These are phyloP conservation scores for Trichothecium roseum DNA, from an alignment of 2,329 filamentous ascomycete species.

Conservation along the genomic window DNA sequence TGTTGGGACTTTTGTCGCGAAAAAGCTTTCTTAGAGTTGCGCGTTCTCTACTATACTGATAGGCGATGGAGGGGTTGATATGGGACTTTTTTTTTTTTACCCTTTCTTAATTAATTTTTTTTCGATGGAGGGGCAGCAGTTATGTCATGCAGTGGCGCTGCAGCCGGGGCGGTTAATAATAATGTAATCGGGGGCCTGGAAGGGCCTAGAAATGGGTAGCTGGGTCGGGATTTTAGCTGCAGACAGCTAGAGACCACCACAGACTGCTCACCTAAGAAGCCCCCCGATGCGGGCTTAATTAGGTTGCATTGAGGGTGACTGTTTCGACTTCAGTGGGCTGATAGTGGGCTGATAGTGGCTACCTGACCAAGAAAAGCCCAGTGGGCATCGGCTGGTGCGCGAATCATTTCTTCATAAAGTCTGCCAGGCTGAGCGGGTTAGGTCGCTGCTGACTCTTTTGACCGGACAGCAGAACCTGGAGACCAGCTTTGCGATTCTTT, in stretches of 20 bases:
- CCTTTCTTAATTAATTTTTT: too few species aligned
- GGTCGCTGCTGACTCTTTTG: conserved; percentile 34
- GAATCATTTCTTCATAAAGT: conserved; percentile 36
- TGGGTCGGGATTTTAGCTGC: not conserved
- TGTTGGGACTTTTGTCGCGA: conserved; percentile 7
- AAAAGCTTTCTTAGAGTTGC: not conserved
- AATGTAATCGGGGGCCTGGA: not conserved
- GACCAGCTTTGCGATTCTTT: conserved; percentile 52
- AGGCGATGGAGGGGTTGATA: conserved; percentile 15
- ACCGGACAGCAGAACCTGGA: conserved; percentile 52
- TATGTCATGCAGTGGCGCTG: conserved; percentile 1
- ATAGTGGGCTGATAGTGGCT: not conserved
- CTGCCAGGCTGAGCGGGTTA: conserved; percentile 38
- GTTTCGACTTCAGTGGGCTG: not conserved
- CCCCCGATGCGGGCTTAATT: too few species aligned
- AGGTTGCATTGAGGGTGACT: too few species aligned
- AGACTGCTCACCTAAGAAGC: too few species aligned
- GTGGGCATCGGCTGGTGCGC: too few species aligned
- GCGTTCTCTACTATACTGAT: conserved; percentile 1
- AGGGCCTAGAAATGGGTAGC: not conserved
- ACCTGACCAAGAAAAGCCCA: not conserved
- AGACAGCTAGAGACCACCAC: too few species aligned
- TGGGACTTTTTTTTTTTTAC: conserved; percentile 15
- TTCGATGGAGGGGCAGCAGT: conserved; percentile 4
- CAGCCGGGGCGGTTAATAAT: not conserved